Evolutionary conservation across 306 rosid genomes (phyloP), one percentile per base, ranked within the genome.

Genomic region (Quercus gilva): DNA sequence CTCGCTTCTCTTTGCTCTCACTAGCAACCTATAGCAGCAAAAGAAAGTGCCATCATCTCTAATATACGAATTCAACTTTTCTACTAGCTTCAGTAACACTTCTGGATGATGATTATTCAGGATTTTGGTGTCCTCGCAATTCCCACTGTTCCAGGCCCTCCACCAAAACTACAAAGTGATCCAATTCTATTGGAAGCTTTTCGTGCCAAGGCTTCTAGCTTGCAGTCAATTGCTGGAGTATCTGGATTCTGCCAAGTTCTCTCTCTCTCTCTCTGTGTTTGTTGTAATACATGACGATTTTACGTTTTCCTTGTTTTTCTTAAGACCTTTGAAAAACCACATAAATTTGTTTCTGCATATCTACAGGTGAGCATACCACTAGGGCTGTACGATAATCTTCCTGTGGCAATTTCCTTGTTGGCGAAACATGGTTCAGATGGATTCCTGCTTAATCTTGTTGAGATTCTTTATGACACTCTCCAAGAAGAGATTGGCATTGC

Each of bases 201-300:
- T 64, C 97, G 90, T 45, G 89, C 87, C 21, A 88, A 78, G 76
- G 94, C 94, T 52, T 90, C 88, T 79, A 86, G 94, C 87, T 82
- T 95, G 83, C 88, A 88, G 20, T 91, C 99, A 74, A 87, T 95
- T 80, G 97, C 90, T 55, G 98, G 93, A 67, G 93, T 93, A 58
- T 93, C 99, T 28, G 98, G 98, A 76, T 88, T 91, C 78, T 93
- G 98, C 81, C 99, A 95, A 94, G 99, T 88, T 79, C 75, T 11
- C 73, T 61, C 49, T 37, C 26, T 49, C 49, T 68, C 55, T 68
- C 55, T 84, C 31, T 67, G n/a, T 31, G 65, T 23, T 7, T 59
- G 64, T 58, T 21, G 18, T 64, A 67, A 68, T 31, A 18, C 69
- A 13, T 74, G 15, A 14, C 29, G 37, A 41, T 53, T 71, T 6